Evolutionary conservation across 495 filamentous ascomycete genomes (phyloP), one percentile per base, ranked within the genome.

Genomic region (Saxispiralis lemnorum): DNA sequence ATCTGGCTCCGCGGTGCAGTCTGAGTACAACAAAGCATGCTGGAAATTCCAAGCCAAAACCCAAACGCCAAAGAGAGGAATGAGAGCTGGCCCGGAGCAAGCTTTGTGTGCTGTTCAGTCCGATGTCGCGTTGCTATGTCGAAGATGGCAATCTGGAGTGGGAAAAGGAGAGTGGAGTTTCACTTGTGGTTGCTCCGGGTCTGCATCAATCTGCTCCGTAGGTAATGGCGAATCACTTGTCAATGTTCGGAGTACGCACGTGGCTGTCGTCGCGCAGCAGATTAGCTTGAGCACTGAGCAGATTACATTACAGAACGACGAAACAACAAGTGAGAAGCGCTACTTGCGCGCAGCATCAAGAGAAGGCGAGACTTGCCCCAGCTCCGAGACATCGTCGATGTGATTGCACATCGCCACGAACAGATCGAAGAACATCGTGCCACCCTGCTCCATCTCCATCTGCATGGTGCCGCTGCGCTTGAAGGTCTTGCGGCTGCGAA

Each of bases 371-470:
- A 56, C 56, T 56, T 60, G 49, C 57, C 56, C 56, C 20, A 59
- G 70, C 61, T 83, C 79, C 63, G 75, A 73, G 62, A 93, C 71
- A 63, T 93, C 84, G 69, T 93, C 84, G 57, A 93, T 77, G 68
- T 92, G 83, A 65, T 92, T 93, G 71, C 84, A 89, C 81, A 95
- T 81, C 48, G 86, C 84, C 54, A 93, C 85, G 63, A 93, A 95
- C 61, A 95, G 69, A 71, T 93, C 86, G 66, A 95, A 94, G 71
- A 93, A 95, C 59, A 93, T 70, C 35, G 45, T 78, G 56, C 78
- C 84, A 48, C 82, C 83, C 60, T 75, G 76, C 65, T 92, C 81
- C 86, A 95, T 93, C 71, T 95, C 86, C 68, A 80, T 76, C 73
- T 93, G 84, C 85, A 95, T 88, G 55, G 84, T 93, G 60, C 84